phyloP scores from a whole-genome alignment of 1,139 yeast genomes.

The Cylindricascospora bacillispora region DNA sequence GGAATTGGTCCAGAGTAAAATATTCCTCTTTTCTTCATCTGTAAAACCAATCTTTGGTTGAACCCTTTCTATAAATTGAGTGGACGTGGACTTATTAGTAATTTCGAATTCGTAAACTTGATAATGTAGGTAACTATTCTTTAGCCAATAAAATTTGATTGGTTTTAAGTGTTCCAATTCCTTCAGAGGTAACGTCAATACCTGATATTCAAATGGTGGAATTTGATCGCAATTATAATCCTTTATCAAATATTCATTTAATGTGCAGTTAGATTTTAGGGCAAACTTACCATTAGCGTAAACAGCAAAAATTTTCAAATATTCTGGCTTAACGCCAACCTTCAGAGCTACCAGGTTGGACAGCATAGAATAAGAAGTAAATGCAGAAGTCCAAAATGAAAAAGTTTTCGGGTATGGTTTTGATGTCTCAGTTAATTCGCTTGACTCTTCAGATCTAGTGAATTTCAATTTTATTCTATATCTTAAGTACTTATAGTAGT shows the following conservation, averaged over 20 bases:
- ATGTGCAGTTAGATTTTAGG: constrained; percentile 25
- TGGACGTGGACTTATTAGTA: constrained; percentile 46
- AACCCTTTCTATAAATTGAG: constrained; percentile 44
- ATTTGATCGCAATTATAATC: constrained; percentile 35
- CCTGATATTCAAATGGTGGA: constrained; percentile 56
- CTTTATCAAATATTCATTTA: constrained; percentile 34
- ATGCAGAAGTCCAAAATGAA: constrained; percentile 60
- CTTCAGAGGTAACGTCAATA: constrained; percentile 56
- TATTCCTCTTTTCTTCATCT: constrained; percentile 35
- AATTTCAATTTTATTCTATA: constrained; percentile 52
- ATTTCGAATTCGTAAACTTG: constrained; percentile 61
- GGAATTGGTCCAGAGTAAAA: constrained; percentile 34
- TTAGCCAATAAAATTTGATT: constrained; percentile 52
- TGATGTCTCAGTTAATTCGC: constrained; percentile 37
- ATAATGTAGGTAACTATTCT: constrained; percentile 47
- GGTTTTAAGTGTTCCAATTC: constrained; percentile 69
- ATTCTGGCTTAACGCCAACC: constrained; percentile 45
- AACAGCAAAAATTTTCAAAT: constrained; percentile 52
- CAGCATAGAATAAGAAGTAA: constrained; percentile 45
- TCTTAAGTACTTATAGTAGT: constrained; percentile 51
- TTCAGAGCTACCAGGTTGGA: constrained; percentile 45
- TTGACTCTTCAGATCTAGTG: constrained; percentile 32
- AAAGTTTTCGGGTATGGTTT: constrained; percentile 25
- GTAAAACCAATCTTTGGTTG: constrained; percentile 43
- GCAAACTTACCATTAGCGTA: constrained; percentile 41